phyloP scores from a whole-genome alignment of 805 yeast genomes.

The Nakazawaea laoshanensis region DNA sequence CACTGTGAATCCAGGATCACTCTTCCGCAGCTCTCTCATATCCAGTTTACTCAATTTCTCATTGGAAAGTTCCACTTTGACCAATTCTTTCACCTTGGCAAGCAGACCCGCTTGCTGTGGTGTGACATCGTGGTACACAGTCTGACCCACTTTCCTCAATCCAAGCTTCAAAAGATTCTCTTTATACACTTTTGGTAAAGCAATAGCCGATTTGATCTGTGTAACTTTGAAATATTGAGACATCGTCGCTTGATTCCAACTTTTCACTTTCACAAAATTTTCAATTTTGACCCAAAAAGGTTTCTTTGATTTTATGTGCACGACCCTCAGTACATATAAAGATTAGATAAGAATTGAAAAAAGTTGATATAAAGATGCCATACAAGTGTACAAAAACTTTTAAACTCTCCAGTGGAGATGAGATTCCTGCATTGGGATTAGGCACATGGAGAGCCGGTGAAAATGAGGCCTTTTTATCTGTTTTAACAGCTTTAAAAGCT shows the following conservation, averaged over 20 bases:
- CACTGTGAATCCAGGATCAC: slow-evolving; percentile 56
- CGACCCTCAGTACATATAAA: no score
- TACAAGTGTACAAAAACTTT: slow-evolving; percentile 2
- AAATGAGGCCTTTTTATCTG: slow-evolving; percentile 42
- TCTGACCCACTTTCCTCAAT: slow-evolving; percentile 61
- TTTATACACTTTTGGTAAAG: slow-evolving; percentile 63
- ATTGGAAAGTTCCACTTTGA: slow-evolving; percentile 68
- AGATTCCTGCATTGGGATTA: slow-evolving; percentile 58
- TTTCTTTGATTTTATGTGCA: not conserved
- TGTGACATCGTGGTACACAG: slow-evolving; percentile 62
- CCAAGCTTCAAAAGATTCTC: slow-evolving; percentile 69
- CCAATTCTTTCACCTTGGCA: slow-evolving; percentile 76
- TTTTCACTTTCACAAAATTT: no score
- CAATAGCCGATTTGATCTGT: slow-evolving; percentile 76
- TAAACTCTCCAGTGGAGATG: slow-evolving; percentile 46
- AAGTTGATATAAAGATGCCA: not conserved
- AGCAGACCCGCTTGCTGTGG: slow-evolving; percentile 83
- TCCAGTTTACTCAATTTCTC: slow-evolving; percentile 39
- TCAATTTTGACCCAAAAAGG: not conserved
- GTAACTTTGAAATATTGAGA: slow-evolving; percentile 60
- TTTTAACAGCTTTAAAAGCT: slow-evolving; percentile 48
- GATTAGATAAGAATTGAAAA: not conserved
- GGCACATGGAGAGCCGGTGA: slow-evolving; percentile 65
- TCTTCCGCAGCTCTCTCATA: slow-evolving; percentile 46
- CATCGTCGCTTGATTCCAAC: no score